Percentiles rank a stretch among this genome's conserved stretches.
Conservation (phyloP, 352 stramenopile species). For the Pelagophyceae sp. region DNA sequence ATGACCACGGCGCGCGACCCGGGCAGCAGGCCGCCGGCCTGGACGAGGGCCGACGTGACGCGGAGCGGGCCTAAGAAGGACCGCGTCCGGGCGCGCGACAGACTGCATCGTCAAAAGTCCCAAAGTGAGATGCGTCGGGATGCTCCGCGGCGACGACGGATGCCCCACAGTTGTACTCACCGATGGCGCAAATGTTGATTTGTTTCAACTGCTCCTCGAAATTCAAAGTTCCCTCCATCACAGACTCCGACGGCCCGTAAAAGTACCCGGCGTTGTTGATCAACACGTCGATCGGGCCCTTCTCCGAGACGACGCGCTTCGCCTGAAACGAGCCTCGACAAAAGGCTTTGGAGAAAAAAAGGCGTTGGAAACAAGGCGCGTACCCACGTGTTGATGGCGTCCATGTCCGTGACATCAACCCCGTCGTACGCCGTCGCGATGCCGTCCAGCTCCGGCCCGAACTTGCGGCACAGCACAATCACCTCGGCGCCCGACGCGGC, state of each 20-base stretch:
- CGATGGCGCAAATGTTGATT: conserved; percentile 53
- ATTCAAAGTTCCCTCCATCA: conserved; percentile 43
- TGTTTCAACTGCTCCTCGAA: conserved; percentile 62
- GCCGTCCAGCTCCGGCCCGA: neutral
- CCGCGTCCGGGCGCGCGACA: neutral
- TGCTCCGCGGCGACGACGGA: neutral
- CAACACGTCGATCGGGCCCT: conserved; percentile 50
- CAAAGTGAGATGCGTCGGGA: too few relatives aligned
- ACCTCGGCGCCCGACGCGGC: neutral
- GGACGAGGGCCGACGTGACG: conserved; percentile 37
- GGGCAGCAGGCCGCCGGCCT: conserved; percentile 34
- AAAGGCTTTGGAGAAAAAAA: neutral
- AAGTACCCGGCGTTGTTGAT: conserved; percentile 71
- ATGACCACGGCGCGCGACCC: conserved; percentile 56
- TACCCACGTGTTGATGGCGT: conserved; percentile 22
- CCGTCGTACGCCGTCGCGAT: neutral
- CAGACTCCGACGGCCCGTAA: conserved; percentile 48
- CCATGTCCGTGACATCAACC: conserved; percentile 19
- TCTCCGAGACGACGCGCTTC: neutral
- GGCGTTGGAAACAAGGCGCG: neutral
- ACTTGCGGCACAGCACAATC: neutral
- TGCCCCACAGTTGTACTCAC: neutral
- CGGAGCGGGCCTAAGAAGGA: conserved; percentile 48
- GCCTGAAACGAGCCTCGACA: neutral
- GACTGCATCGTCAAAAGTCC: neutral